A percentile compares a stretch with the other conserved stretches of the same genome.
Evolutionary conservation across 305 asterid species (phyloP).

Genomic region (Stenogyne calaminthoides): DNA sequence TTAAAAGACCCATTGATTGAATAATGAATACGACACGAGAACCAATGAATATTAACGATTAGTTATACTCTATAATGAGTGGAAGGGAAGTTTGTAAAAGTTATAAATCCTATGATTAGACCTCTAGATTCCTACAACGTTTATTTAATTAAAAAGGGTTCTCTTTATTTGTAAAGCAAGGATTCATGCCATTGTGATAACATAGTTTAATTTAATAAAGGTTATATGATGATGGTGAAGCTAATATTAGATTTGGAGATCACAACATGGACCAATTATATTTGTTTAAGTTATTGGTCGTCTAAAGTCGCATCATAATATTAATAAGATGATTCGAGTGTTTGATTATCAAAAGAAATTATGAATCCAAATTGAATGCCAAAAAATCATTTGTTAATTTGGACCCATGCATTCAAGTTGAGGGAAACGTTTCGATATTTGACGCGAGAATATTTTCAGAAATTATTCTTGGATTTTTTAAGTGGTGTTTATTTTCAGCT

Average conservation of each 20-base stretch:
- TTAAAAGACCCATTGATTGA: too few relatives aligned
- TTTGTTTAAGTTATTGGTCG: slow-evolving; percentile 28
- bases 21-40: slow-evolving; percentile 5
- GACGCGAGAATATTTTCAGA: not conserved
- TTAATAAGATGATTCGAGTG: not conserved
- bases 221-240: slow-evolving; percentile 19
- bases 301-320: slow-evolving; percentile 27
- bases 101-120: slow-evolving; percentile 24
- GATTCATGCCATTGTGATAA: slow-evolving; percentile 33
- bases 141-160: slow-evolving; percentile 13
- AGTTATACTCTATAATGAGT: not conserved
- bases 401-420: slow-evolving; percentile 22
- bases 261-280: slow-evolving; percentile 33
- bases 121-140: slow-evolving; percentile 28
- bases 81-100: slow-evolving; percentile 25
- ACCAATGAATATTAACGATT: not conserved
- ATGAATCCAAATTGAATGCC: not conserved
- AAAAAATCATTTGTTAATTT: not conserved
- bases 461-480: not conserved
- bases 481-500: too few relatives aligned
- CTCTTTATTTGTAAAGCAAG: slow-evolving; percentile 27
- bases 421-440: slow-evolving; percentile 14
- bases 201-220: slow-evolving; percentile 18
- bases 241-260: slow-evolving; percentile 36
- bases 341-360: not conserved